A percentile compares a stretch with the other conserved stretches of the same genome.
phyloP scores from a whole-genome alignment of 306 rosid species.

The Pachyrhizus erosus region DNA sequence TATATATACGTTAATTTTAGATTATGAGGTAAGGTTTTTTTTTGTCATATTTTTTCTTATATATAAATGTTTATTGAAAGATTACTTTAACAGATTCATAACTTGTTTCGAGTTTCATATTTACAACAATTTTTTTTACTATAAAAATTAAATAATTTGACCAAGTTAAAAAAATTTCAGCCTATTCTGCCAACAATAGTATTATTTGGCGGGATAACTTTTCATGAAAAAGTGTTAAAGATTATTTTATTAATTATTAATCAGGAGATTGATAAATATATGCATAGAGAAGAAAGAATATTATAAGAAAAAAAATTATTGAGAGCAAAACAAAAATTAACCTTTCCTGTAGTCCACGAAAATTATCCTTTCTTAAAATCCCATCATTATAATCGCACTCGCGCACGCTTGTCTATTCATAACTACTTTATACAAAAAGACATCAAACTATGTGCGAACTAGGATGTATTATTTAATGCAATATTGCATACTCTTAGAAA shows the following conservation, averaged over 20 bases:
- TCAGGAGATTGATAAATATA: not conserved
- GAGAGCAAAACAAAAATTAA: not conserved
- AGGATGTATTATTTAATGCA: not conserved
- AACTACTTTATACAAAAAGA: not conserved
- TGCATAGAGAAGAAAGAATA: not conserved
- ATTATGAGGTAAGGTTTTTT: no score
- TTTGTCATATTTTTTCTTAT: no score
- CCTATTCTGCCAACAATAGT: not conserved
- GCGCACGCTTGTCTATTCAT: not conserved
- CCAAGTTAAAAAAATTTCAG: not conserved
- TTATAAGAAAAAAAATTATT: not conserved
- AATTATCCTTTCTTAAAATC: not conserved
- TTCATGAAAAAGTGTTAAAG: not conserved
- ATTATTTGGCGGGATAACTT: not conserved
- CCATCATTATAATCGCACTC: not conserved
- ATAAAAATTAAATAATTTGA: not conserved
- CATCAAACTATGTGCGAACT: not conserved
- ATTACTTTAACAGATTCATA: no score
- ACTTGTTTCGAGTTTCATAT: not conserved
- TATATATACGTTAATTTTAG: no score
- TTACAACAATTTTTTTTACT: not conserved
- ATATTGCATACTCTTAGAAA: not conserved
- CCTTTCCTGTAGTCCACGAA: not conserved
- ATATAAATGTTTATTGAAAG: no score
- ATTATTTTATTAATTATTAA: not conserved